Evolutionary conservation across 768 basidiomycete species (phyloP).

Genomic region (Paxillus ammoniavirescens): DNA sequence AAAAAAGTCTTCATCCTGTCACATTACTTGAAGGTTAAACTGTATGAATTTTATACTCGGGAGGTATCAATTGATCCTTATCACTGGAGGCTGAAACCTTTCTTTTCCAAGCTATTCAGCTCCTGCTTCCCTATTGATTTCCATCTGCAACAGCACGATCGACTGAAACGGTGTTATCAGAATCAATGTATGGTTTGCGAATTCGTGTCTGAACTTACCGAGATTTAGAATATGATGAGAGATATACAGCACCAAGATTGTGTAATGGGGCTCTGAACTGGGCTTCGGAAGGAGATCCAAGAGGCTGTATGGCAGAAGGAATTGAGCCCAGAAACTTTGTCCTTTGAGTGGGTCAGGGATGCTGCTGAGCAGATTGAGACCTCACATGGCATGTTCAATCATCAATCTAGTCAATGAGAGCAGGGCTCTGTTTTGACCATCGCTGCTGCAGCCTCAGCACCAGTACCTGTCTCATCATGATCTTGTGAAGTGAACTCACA

Average conservation of each 20-base stretch:
- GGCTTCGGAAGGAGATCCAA: slow-evolving; percentile 25
- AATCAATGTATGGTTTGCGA: slow-evolving; percentile 25
- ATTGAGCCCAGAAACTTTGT: slow-evolving; percentile 24
- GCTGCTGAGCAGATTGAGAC: slow-evolving; percentile 35
- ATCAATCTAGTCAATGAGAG: background rate
- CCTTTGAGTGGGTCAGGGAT: slow-evolving; percentile 23
- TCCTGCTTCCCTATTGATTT: slow-evolving; percentile 35
- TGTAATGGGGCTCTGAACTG: slow-evolving; percentile 36
- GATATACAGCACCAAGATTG: slow-evolving; percentile 23
- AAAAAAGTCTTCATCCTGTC: slow-evolving; percentile 23
- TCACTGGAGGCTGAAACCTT: slow-evolving; percentile 27
- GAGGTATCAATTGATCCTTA: slow-evolving; percentile 24
- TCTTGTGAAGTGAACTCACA: too few relatives aligned
- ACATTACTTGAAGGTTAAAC: slow-evolving; percentile 31
- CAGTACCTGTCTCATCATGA: too few relatives aligned
- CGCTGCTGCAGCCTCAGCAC: background rate
- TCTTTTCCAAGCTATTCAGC: slow-evolving; percentile 35
- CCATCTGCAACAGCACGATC: slow-evolving; percentile 20
- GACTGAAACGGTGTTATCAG: slow-evolving; percentile 24
- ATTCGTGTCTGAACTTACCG: slow-evolving; percentile 35
- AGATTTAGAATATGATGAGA: slow-evolving; percentile 34
- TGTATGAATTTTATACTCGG: slow-evolving; percentile 33
- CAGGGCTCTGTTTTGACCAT: background rate
- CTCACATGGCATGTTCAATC: too few relatives aligned
- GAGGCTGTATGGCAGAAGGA: slow-evolving; percentile 27